Conservation (phyloP, 495 filamentous ascomycete species). For the Daldinia decipiens region DNA sequence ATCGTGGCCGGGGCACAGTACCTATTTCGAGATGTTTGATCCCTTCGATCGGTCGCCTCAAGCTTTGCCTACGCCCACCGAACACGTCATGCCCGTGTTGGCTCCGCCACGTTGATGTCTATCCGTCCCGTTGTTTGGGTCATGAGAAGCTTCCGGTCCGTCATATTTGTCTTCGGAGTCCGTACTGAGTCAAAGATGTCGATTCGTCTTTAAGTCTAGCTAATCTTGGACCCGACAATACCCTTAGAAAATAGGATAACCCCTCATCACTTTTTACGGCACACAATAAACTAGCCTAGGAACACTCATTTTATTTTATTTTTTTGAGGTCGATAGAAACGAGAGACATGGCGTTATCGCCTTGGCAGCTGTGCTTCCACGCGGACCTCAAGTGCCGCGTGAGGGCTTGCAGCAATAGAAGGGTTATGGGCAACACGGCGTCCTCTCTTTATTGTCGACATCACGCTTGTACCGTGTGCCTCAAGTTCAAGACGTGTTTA, state of each 20-base stretch:
- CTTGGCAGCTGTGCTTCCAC: conserved; percentile 43
- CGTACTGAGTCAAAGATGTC: conserved; percentile 13
- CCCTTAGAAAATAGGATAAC: neutral
- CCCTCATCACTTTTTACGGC: neutral
- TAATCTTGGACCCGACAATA: neutral
- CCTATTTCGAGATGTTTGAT: neutral
- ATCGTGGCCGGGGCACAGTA: neutral
- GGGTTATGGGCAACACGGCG: conserved; percentile 12
- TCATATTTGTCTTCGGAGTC: neutral
- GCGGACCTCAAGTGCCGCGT: conserved; percentile 36
- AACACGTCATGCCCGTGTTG: neutral
- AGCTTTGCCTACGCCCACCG: neutral
- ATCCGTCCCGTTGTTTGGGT: conserved; percentile 14
- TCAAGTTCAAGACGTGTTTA: conserved; percentile 15
- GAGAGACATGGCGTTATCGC: conserved; percentile 27
- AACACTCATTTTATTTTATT: neutral
- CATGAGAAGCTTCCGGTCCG: neutral
- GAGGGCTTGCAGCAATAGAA: conserved; percentile 28
- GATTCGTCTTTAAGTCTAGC: neutral
- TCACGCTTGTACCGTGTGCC: conserved; percentile 23
- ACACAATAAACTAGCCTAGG: neutral
- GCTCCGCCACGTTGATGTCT: neutral
- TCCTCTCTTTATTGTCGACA: conserved; percentile 28
- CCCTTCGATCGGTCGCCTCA: neutral
- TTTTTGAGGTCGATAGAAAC: neutral